Evolutionary conservation across 352 stramenopile genomes (phyloP).

Genomic region (Pythium phragmiticola): DNA sequence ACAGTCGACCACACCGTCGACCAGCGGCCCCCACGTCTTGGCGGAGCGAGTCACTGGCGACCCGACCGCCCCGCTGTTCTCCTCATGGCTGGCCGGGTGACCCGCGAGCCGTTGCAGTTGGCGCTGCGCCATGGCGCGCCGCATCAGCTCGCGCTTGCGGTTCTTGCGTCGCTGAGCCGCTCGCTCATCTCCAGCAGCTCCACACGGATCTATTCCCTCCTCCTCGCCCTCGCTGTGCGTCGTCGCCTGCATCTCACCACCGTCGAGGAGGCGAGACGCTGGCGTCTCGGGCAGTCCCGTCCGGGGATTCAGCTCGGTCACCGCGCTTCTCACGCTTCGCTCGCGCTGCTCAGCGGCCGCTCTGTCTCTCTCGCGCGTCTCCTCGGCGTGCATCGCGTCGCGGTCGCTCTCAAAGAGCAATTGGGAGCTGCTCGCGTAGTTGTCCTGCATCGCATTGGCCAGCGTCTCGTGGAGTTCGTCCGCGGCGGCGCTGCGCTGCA

Average conservation of each 20-base stretch:
- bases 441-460: conserved; percentile 41
- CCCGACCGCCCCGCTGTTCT: not conserved
- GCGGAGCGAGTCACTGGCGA: not conserved
- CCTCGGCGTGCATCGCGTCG: conserved; percentile 25
- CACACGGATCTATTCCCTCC: too few relatives aligned
- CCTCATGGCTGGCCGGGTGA: not conserved
- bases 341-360: conserved; percentile 14
- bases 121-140: conserved; percentile 28
- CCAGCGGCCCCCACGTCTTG: not conserved
- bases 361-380: conserved; percentile 29
- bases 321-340: not conserved
- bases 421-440: conserved; percentile 40
- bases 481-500: conserved; percentile 34
- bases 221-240: not conserved
- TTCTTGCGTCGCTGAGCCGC: conserved; percentile 7
- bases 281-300: conserved; percentile 37
- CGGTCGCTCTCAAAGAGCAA: conserved; percentile 67
- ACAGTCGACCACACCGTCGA: conserved; percentile 1
- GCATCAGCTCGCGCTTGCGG: conserved; percentile 33
- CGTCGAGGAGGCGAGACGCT: conserved; percentile 38
- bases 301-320: conserved; percentile 39
- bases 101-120: conserved; percentile 20
- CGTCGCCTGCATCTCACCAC: not conserved
- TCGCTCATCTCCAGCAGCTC: too few relatives aligned
- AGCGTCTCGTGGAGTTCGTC: conserved; percentile 35